Evolutionary conservation across 352 stramenopile genomes (phyloP).

Genomic region (Globisporangium perplexum): DNA sequence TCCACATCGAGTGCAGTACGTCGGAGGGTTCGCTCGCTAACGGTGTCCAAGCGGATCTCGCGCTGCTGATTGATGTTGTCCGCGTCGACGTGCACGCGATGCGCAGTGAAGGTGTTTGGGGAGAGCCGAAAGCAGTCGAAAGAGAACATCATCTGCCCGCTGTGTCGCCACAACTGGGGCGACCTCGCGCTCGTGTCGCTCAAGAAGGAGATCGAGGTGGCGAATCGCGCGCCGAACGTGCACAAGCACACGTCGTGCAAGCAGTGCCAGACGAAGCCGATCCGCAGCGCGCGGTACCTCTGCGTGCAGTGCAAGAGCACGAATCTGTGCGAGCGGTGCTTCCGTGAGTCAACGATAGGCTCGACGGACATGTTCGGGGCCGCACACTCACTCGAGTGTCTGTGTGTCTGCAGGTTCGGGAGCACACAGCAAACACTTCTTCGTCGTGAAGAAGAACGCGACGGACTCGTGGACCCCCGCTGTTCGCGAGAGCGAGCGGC

Average conservation of each 20-base stretch:
- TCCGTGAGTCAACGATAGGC: constrained; percentile 30
- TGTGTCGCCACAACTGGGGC: constrained; percentile 81
- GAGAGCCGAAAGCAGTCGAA: constrained; percentile 78
- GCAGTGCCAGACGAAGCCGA: constrained; percentile 71
- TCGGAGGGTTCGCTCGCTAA: constrained; percentile 1
- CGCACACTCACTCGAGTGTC: not conserved
- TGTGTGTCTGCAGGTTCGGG: constrained; percentile 35
- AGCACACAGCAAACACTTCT: constrained; percentile 54
- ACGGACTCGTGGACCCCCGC: constrained; percentile 55
- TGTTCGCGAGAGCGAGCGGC: constrained; percentile 25
- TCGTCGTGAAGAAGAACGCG: constrained; percentile 67
- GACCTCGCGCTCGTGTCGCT: constrained; percentile 50
- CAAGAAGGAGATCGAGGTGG: constrained; percentile 68
- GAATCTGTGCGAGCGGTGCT: constrained; percentile 72
- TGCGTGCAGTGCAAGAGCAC: constrained; percentile 77
- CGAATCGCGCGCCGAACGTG: constrained; percentile 68
- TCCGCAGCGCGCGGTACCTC: constrained; percentile 73
- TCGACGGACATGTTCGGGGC: not conserved
- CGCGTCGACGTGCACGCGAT: not conserved
- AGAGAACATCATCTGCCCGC: constrained; percentile 77
- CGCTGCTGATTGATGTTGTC: not conserved
- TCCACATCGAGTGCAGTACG: constrained; percentile 65
- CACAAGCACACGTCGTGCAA: constrained; percentile 60
- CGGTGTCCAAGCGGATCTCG: not conserved
- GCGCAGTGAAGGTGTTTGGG: constrained; percentile 76